Conservation (phyloP, 495 filamentous ascomycete genomes). For the Bombardia bombarda region DNA sequence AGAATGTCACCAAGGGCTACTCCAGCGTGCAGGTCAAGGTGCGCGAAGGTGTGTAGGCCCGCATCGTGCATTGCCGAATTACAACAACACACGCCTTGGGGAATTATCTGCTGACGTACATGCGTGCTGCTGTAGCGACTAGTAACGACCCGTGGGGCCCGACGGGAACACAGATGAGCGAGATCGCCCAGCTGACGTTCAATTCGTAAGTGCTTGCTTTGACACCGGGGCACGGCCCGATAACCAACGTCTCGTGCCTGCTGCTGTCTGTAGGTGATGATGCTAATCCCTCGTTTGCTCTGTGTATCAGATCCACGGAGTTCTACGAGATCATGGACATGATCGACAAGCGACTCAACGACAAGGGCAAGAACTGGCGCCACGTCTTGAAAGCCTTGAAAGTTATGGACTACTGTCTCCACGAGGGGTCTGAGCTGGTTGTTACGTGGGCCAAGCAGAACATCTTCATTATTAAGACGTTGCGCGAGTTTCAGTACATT, state of each 20-base stretch:
- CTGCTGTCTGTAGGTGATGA: not conserved
- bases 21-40: slow-evolving; percentile 97
- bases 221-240: not conserved
- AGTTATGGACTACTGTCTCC: slow-evolving; percentile 95
- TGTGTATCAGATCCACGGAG: slow-evolving; percentile 49
- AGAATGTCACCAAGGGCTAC: slow-evolving; percentile 99
- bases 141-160: slow-evolving; percentile 99
- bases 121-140: slow-evolving; percentile 66
- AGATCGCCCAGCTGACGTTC: slow-evolving; percentile 95
- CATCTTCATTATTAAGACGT: slow-evolving; percentile 95
- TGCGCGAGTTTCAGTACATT: slow-evolving; percentile 92
- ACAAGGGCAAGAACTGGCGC: slow-evolving; percentile 99
- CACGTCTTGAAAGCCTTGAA: slow-evolving; percentile 97
- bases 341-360: slow-evolving; percentile 97
- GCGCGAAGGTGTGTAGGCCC: slow-evolving; percentile 78
- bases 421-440: slow-evolving; percentile 93
- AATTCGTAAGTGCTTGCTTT: slow-evolving; percentile 63
- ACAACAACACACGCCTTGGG: slow-evolving; percentile 13
- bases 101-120: not conserved
- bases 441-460: slow-evolving; percentile 98
- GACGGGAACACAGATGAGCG: slow-evolving; percentile 96
- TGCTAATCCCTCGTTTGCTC: not conserved
- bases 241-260: not conserved
- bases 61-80: not conserved
- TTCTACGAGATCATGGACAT: slow-evolving; percentile 99